These are phyloP conservation scores for Nowakowskiella sp. DNA, from an alignment of 192 early-diverging fungal genomes.

Conservation along the genomic window DNA sequence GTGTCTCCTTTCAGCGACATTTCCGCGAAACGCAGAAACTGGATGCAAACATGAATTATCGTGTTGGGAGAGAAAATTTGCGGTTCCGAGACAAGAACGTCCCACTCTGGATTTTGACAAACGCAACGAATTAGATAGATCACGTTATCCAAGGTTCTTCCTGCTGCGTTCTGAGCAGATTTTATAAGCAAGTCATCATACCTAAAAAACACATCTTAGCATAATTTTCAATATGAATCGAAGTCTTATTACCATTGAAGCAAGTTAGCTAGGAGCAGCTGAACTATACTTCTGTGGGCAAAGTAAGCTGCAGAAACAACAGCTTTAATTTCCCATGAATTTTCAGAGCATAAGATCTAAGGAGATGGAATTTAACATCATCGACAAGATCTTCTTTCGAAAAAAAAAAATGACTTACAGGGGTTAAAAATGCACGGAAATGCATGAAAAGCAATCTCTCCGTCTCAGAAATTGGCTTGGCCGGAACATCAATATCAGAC, in stretches of 20 bases:
- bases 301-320: conserved; percentile 30
- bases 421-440: conserved; percentile 26
- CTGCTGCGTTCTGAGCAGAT: no score
- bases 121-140: conserved; percentile 25
- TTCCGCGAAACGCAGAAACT: conserved; percentile 26
- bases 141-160: no score
- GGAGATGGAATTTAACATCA: not conserved
- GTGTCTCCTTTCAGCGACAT: not conserved
- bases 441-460: conserved; percentile 31
- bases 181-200: no score
- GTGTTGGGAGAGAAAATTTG: conserved; percentile 15
- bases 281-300: conserved; percentile 29
- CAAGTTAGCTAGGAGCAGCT: conserved; percentile 29
- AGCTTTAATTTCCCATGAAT: conserved; percentile 39
- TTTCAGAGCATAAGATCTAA: conserved; percentile 29
- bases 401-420: conserved; percentile 6
- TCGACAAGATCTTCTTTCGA: no score
- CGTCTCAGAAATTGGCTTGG: conserved; percentile 19
- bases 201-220: no score
- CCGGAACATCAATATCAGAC: conserved; percentile 31
- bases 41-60: conserved; percentile 27
- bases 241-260: conserved; percentile 40
- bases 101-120: conserved; percentile 31
- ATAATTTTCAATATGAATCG: no score
- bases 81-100: conserved; percentile 29